phyloP scores from a whole-genome alignment of 2,329 filamentous ascomycete genomes.

The Zymoseptoria ardabiliae region DNA sequence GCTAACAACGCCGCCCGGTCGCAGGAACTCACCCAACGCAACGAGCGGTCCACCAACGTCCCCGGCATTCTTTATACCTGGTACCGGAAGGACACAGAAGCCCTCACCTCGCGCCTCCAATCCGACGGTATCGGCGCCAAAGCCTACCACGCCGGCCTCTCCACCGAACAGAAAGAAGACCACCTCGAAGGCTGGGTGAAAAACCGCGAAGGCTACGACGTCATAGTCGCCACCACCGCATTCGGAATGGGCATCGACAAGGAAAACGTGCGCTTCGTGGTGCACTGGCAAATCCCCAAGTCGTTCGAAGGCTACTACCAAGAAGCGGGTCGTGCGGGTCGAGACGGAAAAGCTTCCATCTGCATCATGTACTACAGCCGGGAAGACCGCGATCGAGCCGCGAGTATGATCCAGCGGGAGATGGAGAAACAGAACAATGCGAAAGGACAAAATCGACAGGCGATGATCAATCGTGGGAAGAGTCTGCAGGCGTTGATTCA shows the following conservation, averaged over 20 bases:
- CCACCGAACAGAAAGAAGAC: conserved; percentile 60
- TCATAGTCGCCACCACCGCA: conserved; percentile 90
- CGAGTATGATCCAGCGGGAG: conserved; percentile 43
- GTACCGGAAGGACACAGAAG: conserved; percentile 67
- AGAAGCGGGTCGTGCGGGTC: conserved; percentile 83
- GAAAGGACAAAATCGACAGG: conserved; percentile 29
- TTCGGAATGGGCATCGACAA: conserved; percentile 99
- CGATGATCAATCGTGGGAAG: conserved; percentile 35
- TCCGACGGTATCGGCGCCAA: conserved; percentile 64
- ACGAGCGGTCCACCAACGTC: conserved; percentile 54
- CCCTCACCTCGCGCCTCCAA: conserved; percentile 58
- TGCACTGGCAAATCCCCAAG: conserved; percentile 90
- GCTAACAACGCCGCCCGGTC: conserved; percentile 49
- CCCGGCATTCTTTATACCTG: conserved; percentile 75
- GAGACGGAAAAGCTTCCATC: conserved; percentile 78
- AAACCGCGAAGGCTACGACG: conserved; percentile 70
- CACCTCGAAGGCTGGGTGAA: conserved; percentile 65
- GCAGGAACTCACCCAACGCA: conserved; percentile 48
- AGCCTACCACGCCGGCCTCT: conserved; percentile 64
- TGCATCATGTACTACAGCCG: conserved; percentile 89
- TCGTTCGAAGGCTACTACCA: conserved; percentile 96
- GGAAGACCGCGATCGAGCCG: conserved; percentile 73
- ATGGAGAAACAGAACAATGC: conserved; percentile 30
- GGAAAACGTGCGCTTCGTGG: conserved; percentile 85
- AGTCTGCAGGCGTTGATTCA: conserved; percentile 54